phyloP scores from a whole-genome alignment of 495 filamentous ascomycete species.

The Cercophora newfieldiana region DNA sequence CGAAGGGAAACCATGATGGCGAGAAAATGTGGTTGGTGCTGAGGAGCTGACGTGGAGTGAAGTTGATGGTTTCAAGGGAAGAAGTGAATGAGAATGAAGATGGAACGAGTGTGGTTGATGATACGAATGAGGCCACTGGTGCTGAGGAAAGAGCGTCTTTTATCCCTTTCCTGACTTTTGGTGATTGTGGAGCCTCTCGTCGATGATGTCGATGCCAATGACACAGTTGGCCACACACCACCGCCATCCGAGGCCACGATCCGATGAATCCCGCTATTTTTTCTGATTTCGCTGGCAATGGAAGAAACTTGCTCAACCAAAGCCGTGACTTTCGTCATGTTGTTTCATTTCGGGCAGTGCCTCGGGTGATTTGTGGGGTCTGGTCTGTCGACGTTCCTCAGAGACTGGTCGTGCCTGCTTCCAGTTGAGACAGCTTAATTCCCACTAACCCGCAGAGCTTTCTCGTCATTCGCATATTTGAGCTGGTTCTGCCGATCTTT shows the following conservation, averaged over 20 bases:
- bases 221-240: not conserved
- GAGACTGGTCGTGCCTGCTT: too few relatives aligned
- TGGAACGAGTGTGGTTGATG: not conserved
- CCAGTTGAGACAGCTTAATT: too few relatives aligned
- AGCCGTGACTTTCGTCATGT: not conserved
- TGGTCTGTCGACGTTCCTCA: not conserved
- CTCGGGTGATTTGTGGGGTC: not conserved
- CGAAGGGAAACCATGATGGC: slow-evolving; percentile 36
- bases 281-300: not conserved
- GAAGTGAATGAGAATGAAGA: not conserved
- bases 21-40: not conserved
- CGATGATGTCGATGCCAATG: too few relatives aligned
- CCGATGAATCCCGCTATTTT: not conserved
- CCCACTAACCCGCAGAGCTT: too few relatives aligned
- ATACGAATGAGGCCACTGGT: not conserved
- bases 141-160: not conserved
- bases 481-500: too few relatives aligned
- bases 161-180: not conserved
- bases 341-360: not conserved
- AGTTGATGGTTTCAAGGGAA: too few relatives aligned
- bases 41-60: not conserved
- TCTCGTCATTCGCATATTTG: too few relatives aligned
- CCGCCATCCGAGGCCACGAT: not conserved
- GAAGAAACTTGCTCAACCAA: too few relatives aligned
- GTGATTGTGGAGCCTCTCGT: too few relatives aligned